Evolutionary conservation across 2,329 filamentous ascomycete genomes (phyloP), one percentile per base, ranked within the genome.

Genomic region (Cladosporium oxysporum): DNA sequence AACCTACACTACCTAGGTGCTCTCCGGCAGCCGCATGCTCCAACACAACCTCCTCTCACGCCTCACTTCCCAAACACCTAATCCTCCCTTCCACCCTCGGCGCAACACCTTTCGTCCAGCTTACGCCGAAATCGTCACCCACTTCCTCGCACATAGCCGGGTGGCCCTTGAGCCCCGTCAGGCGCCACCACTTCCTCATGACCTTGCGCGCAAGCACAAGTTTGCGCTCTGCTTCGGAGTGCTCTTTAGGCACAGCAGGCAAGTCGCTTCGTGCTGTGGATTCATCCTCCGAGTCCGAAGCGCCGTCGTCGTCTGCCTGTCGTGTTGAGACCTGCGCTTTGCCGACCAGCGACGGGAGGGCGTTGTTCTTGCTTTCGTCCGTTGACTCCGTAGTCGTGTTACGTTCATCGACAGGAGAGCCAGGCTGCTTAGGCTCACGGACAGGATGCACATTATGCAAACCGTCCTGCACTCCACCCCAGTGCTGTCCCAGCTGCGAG

Each of bases 31-130:
- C 41, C n/a, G 4, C 41, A 47, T 47, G n/a, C 41, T 12, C 3
- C 41, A 7, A 23, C n/a, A 47, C 37, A 44, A 44, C 49, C 7
- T 14, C 18, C n/a, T 23, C 18, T 58, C 62, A 58, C 47, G 47
- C 33, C 44, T 60, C 63, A 0, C 3, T 29, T 2, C 64, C 57
- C 64, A 66, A 57, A 61, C 53, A 57, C 11, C 21, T 55, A 31
- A 96, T 96, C 58, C 92, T 85, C 1, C 91, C 92, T 75, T 96
- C 92, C 10, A 94, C 68, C 65, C 85, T 84, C 0, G 93, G 93
- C 64, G 89, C 87, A 76, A 96, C 93, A 1, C 91, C 90, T 69
- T 86, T 87, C 10, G 91, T 94, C 92, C 92, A 96, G 69, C 89
- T 84, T 2, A 85, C 83, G 44, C 80, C 80, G 35, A 90, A 87